phyloP scores from a whole-genome alignment of 768 basidiomycete species.

The Gelatoporia subvermispora region DNA sequence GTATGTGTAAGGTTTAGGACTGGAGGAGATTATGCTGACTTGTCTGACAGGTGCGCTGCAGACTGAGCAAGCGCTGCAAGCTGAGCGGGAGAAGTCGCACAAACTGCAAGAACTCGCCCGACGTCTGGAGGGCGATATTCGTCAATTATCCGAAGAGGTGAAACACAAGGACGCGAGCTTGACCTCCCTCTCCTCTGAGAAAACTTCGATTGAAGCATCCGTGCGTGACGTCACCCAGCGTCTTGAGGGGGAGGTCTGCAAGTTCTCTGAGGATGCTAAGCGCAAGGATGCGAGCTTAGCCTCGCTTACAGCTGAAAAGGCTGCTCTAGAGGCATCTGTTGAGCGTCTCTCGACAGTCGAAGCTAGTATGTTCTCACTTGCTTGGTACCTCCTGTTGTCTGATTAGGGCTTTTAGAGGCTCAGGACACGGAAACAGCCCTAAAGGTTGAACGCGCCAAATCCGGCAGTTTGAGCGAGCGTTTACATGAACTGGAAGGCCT shows the following conservation, averaged over 20 bases:
- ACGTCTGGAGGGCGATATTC: constrained; percentile 7
- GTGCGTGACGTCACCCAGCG: not conserved
- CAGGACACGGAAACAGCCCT: constrained; percentile 5
- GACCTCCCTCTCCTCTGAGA: constrained; percentile 4
- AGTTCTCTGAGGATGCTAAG: too few species aligned
- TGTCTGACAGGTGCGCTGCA: constrained; percentile 10
- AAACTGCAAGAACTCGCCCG: constrained; percentile 29
- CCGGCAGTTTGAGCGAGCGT: constrained; percentile 7
- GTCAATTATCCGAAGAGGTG: constrained; percentile 5
- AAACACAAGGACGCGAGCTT: constrained; percentile 8
- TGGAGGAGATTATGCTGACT: not conserved
- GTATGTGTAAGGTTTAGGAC: constrained; percentile 33
- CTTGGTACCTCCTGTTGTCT: not conserved
- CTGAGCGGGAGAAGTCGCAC: constrained; percentile 37
- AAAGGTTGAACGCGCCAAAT: constrained; percentile 6
- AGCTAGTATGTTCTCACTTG: not conserved
- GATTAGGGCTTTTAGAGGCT: not conserved
- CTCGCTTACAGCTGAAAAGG: not conserved
- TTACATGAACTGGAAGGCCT: constrained; percentile 15
- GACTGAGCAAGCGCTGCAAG: constrained; percentile 12
- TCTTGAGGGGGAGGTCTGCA: too few species aligned
- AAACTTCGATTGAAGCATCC: not conserved
- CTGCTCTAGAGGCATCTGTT: not conserved
- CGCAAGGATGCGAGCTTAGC: too few species aligned
- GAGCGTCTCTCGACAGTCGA: not conserved